Evolutionary conservation across 768 basidiomycete genomes (phyloP), one percentile per base, ranked within the genome.

Genomic region (Leccinum disarticulatum): DNA sequence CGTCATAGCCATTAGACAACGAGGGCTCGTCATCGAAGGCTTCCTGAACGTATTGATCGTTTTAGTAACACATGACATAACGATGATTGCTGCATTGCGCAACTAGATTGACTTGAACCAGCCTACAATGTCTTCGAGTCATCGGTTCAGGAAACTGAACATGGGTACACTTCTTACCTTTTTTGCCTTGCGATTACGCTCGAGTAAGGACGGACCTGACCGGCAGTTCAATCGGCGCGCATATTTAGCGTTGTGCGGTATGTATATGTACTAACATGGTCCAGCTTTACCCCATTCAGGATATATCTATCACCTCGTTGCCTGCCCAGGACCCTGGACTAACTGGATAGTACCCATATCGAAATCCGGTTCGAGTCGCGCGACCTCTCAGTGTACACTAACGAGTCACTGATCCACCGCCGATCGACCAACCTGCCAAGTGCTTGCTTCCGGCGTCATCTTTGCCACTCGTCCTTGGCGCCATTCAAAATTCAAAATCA

Each of bases 1-100:
- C 87, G 87, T 88, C 87, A 89, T 89, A 87, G 79, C 87, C 87
- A 89, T 89, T 88, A 89, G 87, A 88, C 87, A 87, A 89, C 84
- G 81, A 81, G 87, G 87, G 87, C 87, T 63, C 68, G 30, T 4
- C n/a, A 38, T 0, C 11, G 9, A 6, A 2, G 0, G 2, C 1
- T 4, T 6, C 31, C n/a, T 50, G 25, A 47, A 55, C n/a, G 6
- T 46, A n/a, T 54, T 55, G 50, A 35, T 3, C 28, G 6, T 33
- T 22, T 1, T 9, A 35, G 19, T 7, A n/a, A 35, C 11, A 35
- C 11, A 10, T 27, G 25, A 33, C 30, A 56, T 31, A 35, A 51
- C 27, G 46, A 47, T 22, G 22, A 22, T 13, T 11, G 4, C 7
- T 14, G 14, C n/a, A 14, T 48, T 48, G 25, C 47, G 10, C 47